Base-by-base conservation (phyloP, 176 grass and related monocot species). In the Coix lacrymajobi region DNA sequence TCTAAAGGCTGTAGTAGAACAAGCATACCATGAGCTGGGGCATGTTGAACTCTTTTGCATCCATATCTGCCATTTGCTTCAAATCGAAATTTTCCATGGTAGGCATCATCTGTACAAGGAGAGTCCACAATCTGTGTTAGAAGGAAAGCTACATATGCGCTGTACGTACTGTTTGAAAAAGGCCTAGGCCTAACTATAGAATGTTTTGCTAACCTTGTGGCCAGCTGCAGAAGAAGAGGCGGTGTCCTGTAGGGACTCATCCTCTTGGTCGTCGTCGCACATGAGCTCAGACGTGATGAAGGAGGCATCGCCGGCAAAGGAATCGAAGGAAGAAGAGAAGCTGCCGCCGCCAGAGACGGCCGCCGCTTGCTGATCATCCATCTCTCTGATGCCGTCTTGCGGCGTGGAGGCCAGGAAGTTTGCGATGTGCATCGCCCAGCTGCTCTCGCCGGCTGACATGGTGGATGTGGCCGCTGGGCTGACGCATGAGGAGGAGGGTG, bases 221-320 rank as follows among this genome's bases (percentile, higher is more conserved):
- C 10, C 14, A 79, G 82, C 81, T 6, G 85, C 71, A 36, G 83
- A 86, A 43, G 92, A 94, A 82, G 76, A 87, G 11, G 92, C 92
- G 16, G 92, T 94, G 73, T 94, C 92, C 81, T 79, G 87, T 16
- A 94, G 58, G 19, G 86, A 89, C 17, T 89, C 87, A 8, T 94
- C 92, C 0, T 74, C 62, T 0, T 81, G 73, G 0, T 61, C 62
- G 5, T 72, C 82, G 5, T 76, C 77, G 24, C 69, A 88, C 77
- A 84, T 94, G 40, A 81, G 46, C 60, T 92, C 86, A 7, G 85
- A 81, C 6, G 85, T 79, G 88, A 89, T 69, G 72, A 83, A 81
- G 51, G 87, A 87, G 40, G 69, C 79, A 24, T 81, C 41, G 1
- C 71, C 66, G 9, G 24, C 77, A 1, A 66, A 48, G 43, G 82